phyloP scores from a whole-genome alignment of 1,284 basidiomycete genomes.

The Mycena sp. region DNA sequence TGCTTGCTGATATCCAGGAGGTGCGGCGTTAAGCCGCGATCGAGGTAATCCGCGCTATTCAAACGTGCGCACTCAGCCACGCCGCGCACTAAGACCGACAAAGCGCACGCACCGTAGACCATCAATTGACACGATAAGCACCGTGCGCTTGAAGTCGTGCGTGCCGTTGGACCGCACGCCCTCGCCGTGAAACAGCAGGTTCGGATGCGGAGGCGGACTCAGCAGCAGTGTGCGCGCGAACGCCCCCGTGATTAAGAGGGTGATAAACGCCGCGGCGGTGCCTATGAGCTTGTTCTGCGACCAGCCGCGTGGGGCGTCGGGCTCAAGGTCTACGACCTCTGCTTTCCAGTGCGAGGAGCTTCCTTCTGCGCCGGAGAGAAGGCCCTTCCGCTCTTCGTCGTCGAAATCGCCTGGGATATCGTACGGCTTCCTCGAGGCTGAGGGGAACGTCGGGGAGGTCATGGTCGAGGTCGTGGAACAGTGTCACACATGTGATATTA shows the following conservation, averaged over 20 bases:
- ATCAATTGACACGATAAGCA: conserved; percentile 88
- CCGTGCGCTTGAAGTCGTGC: conserved; percentile 80
- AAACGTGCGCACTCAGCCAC: conserved; percentile 5
- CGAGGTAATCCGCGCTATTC: conserved; percentile 82
- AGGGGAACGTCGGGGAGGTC: neutral
- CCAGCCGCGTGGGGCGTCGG: conserved; percentile 34
- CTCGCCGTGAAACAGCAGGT: conserved; percentile 47
- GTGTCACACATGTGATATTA: no score
- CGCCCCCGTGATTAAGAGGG: conserved; percentile 53
- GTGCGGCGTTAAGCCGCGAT: conserved; percentile 84
- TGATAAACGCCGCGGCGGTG: conserved; percentile 49
- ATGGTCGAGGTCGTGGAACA: no score
- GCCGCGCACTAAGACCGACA: conserved; percentile 2
- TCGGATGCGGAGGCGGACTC: conserved; percentile 35
- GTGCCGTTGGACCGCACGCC: conserved; percentile 75
- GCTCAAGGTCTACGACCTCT: conserved; percentile 13
- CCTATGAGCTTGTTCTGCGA: conserved; percentile 47
- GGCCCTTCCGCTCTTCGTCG: conserved; percentile 26
- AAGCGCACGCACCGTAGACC: conserved; percentile 70
- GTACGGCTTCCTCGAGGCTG: conserved; percentile 3
- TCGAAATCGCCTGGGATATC: neutral
- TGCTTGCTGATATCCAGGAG: conserved; percentile 80
- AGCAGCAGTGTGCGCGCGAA: conserved; percentile 48
- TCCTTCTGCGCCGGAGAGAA: conserved; percentile 27
- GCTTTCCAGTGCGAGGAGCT: conserved; percentile 25